Conservation (phyloP, 2,329 filamentous ascomycete genomes). For the Pseudocercospora cruenta region DNA sequence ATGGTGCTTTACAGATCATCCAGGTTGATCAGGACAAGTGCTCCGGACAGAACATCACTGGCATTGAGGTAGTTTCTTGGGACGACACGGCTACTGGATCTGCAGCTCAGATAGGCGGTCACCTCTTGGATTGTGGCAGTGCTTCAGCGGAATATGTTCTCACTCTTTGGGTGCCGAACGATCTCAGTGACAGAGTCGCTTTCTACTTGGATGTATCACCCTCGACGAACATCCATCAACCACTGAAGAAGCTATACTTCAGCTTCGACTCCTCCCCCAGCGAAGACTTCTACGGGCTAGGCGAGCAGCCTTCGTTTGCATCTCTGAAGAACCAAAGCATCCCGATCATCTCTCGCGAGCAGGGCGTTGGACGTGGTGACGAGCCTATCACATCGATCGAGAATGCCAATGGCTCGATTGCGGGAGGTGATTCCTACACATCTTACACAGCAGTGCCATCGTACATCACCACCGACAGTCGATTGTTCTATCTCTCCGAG, state of each 20-base stretch:
- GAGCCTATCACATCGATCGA: constrained; percentile 32
- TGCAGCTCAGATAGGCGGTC: constrained; percentile 31
- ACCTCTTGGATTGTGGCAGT: constrained; percentile 27
- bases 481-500: constrained; percentile 37
- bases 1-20: constrained; percentile 34
- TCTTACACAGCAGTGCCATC: constrained; percentile 41
- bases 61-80: constrained; percentile 23
- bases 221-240: constrained; percentile 8
- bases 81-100: constrained; percentile 20
- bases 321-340: constrained; percentile 36
- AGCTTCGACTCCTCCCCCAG: constrained; percentile 24
- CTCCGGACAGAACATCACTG: constrained; percentile 28
- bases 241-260: constrained; percentile 35
- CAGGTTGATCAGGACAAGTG: constrained; percentile 31
- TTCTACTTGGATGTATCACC: constrained; percentile 28
- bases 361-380: constrained; percentile 37
- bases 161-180: constrained; percentile 30
- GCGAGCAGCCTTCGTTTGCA: constrained; percentile 33
- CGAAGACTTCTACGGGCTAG: constrained; percentile 37
- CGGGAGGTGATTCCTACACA: constrained; percentile 40
- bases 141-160: constrained; percentile 26
- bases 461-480: constrained; percentile 39
- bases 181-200: constrained; percentile 26
- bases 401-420: constrained; percentile 33
- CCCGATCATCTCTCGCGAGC: constrained; percentile 36